phyloP scores from a whole-genome alignment of 225 moss, liverwort and hornwort species.

The Pseudisothecium myosuroides region DNA sequence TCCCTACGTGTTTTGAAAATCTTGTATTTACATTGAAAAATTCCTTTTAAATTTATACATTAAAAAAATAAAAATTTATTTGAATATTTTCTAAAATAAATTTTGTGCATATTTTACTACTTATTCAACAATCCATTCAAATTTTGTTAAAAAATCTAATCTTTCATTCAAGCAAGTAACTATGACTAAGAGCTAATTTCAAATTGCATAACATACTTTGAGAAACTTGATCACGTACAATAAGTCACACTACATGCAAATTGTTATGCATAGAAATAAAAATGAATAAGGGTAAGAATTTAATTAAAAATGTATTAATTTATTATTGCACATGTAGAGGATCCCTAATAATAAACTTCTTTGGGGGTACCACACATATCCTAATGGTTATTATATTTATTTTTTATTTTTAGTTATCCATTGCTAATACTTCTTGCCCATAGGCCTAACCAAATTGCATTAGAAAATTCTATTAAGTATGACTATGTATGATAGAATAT shows the following conservation, averaged over 20 bases:
- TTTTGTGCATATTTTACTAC: background rate
- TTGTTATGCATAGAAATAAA: background rate
- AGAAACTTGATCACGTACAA: background rate
- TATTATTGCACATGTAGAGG: background rate
- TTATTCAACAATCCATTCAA: background rate
- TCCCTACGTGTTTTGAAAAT: background rate
- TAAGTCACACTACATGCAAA: background rate
- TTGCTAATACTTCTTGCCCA: background rate
- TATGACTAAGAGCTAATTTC: background rate
- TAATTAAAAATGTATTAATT: background rate
- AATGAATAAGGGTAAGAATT: background rate
- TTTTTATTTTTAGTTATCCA: background rate
- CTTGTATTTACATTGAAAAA: background rate
- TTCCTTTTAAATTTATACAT: background rate
- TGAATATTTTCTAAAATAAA: background rate
- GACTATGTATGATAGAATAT: background rate
- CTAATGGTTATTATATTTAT: background rate
- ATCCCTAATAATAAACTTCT: background rate
- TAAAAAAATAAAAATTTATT: accelerated
- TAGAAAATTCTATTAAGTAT: background rate
- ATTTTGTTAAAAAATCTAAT: background rate
- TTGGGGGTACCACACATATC: accelerated
- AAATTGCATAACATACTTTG: background rate
- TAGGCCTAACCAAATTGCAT: background rate
- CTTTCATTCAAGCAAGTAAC: background rate